Evolutionary conservation across 352 stramenopile species (phyloP).

Genomic region (Globisporangium orthogonon): DNA sequence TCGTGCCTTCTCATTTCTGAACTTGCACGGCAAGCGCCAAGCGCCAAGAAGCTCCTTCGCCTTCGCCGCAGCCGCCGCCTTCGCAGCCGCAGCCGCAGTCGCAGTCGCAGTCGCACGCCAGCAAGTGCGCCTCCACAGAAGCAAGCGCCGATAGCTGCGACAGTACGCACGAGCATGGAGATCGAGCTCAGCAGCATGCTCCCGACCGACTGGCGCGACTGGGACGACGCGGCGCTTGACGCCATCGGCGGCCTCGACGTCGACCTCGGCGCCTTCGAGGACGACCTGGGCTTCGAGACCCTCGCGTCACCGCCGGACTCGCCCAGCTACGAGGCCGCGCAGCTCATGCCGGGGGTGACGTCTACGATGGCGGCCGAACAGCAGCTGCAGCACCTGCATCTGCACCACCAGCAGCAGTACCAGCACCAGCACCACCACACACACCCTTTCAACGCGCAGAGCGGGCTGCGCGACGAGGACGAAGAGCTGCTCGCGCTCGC

Average conservation of each 20-base stretch:
- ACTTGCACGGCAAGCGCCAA: slow-evolving; percentile 5
- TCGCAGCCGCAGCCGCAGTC: too few relatives aligned
- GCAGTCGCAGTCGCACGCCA: too few relatives aligned
- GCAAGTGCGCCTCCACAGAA: too few relatives aligned
- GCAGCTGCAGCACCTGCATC: slow-evolving; percentile 21
- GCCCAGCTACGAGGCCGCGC: slow-evolving; percentile 15
- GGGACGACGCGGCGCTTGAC: slow-evolving; percentile 34
- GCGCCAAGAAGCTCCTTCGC: neutral
- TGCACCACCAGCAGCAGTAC: slow-evolving; percentile 12
- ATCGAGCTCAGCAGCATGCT: slow-evolving; percentile 17
- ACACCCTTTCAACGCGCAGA: neutral
- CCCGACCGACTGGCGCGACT: slow-evolving; percentile 31
- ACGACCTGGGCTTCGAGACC: slow-evolving; percentile 51
- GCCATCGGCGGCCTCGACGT: slow-evolving; percentile 30
- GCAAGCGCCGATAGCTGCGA: too few relatives aligned
- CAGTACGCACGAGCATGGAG: slow-evolving; percentile 6
- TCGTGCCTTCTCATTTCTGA: slow-evolving; percentile 17
- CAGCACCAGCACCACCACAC: neutral
- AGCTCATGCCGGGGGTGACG: neutral
- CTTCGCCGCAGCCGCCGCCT: neutral
- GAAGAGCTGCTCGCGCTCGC: slow-evolving; percentile 15
- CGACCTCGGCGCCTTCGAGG: slow-evolving; percentile 43
- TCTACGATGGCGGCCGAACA: slow-evolving; percentile 2
- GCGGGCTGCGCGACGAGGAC: slow-evolving; percentile 9
- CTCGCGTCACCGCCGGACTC: slow-evolving; percentile 21